These are phyloP conservation scores for Myriangium duriaei DNA, from an alignment of 2,329 filamentous ascomycete species.

Conservation along the genomic window DNA sequence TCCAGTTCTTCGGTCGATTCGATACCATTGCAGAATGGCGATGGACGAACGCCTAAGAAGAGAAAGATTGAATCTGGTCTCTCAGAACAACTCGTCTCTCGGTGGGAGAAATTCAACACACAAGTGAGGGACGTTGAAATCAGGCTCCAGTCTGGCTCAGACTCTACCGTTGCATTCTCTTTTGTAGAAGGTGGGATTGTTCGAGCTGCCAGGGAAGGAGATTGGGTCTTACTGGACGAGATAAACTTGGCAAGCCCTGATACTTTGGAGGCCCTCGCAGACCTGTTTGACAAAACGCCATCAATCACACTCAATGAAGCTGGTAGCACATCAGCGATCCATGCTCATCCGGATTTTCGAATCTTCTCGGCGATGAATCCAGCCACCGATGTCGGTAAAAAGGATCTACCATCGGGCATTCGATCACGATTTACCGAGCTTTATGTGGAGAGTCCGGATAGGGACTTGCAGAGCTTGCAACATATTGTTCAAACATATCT, in stretches of 20 bases:
- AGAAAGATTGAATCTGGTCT: constrained; percentile 46
- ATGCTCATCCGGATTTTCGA: constrained; percentile 82
- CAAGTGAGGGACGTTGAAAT: constrained; percentile 68
- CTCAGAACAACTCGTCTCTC: constrained; percentile 31
- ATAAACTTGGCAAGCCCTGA: constrained; percentile 94
- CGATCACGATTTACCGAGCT: constrained; percentile 90
- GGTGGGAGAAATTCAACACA: constrained; percentile 70
- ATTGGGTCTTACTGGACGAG: constrained; percentile 94
- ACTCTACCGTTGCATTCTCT: constrained; percentile 70
- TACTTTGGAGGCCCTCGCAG: constrained; percentile 84
- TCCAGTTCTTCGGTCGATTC: constrained; percentile 32
- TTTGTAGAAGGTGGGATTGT: constrained; percentile 95
- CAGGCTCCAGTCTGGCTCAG: constrained; percentile 59
- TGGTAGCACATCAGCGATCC: constrained; percentile 79
- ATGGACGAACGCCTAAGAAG: constrained; percentile 50
- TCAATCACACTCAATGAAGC: constrained; percentile 87
- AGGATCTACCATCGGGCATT: constrained; percentile 78
- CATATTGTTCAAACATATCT: constrained; percentile 84
- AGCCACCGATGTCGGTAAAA: constrained; percentile 91
- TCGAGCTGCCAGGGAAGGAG: constrained; percentile 87
- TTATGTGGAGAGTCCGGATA: constrained; percentile 84
- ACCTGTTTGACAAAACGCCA: constrained; percentile 67
- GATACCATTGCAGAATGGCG: constrained; percentile 32
- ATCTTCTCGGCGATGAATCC: constrained; percentile 99
- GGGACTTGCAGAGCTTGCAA: constrained; percentile 71